Conservation (phyloP, 2,329 filamentous ascomycete species). For the Sporothrix variecibatus region DNA sequence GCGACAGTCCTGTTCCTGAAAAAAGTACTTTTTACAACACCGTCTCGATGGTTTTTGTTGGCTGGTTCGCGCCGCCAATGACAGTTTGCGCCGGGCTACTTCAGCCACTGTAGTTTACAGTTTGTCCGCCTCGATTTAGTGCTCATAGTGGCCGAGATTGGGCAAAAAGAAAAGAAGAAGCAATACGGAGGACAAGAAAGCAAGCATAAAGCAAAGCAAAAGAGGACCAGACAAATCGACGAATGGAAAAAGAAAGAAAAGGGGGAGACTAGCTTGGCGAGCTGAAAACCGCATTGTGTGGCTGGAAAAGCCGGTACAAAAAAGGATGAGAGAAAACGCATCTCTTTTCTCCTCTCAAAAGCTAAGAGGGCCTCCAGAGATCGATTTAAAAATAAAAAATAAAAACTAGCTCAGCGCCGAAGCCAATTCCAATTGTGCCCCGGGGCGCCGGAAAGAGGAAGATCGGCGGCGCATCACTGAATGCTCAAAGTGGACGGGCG, state of each 20-base stretch:
- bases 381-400: too few species aligned
- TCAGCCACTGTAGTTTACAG: neutral
- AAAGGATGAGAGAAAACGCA: neutral
- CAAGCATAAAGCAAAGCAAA: neutral
- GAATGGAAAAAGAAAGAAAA: neutral
- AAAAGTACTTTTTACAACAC: neutral
- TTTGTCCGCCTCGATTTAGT: neutral
- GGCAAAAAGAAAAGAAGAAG: neutral
- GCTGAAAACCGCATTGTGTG: slow-evolving; percentile 9
- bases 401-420: slow-evolving; percentile 6
- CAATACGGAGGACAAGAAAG: neutral
- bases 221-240: neutral
- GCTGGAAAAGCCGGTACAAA: neutral
- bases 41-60: neutral
- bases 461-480: neutral
- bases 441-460: slow-evolving; percentile 3
- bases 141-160: neutral
- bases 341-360: too few species aligned
- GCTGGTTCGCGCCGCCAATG: neutral
- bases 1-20: neutral
- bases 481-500: neutral
- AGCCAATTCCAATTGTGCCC: slow-evolving; percentile 3
- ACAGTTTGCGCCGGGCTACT: neutral
- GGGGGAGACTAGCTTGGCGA: slow-evolving; percentile 5
- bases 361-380: neutral